Conservation (phyloP, 257 asterid species). For the Gynochthodes officinalis region DNA sequence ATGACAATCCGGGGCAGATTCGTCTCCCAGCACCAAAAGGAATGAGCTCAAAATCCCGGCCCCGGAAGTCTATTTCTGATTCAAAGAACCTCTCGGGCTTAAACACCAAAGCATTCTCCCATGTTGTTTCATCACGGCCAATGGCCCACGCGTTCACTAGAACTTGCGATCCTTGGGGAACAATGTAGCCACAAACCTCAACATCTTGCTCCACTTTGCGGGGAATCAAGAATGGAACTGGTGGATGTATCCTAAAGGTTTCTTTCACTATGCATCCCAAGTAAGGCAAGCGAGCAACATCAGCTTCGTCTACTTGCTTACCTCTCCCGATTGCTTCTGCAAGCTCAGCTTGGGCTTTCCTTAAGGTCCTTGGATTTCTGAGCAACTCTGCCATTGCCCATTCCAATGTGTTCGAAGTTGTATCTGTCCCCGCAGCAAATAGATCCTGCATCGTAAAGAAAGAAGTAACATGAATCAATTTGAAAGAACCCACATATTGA, state of each 20-base stretch:
- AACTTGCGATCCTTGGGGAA: slow-evolving; percentile 25
- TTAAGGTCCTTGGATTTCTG: slow-evolving; percentile 19
- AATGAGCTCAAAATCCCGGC: slow-evolving; percentile 28
- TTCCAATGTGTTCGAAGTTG: slow-evolving; percentile 22
- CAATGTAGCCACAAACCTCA: slow-evolving; percentile 20
- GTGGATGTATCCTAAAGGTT: slow-evolving; percentile 24
- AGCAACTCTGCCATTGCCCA: slow-evolving; percentile 33
- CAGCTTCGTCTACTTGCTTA: slow-evolving; percentile 17
- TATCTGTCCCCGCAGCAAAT: slow-evolving; percentile 31
- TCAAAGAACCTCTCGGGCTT: slow-evolving; percentile 32
- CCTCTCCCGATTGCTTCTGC: slow-evolving; percentile 22
- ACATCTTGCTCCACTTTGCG: slow-evolving; percentile 23
- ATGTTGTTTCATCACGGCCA: slow-evolving; percentile 20
- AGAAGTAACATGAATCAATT: too few relatives aligned
- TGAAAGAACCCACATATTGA: too few relatives aligned
- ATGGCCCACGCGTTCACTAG: slow-evolving; percentile 32
- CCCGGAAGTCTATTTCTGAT: slow-evolving; percentile 22
- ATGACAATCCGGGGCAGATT: slow-evolving; percentile 29
- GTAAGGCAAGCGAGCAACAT: slow-evolving; percentile 20
- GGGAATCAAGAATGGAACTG: slow-evolving; percentile 25
- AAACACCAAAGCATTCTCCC: slow-evolving; percentile 23
- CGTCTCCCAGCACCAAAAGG: slow-evolving; percentile 35
- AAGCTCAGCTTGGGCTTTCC: slow-evolving; percentile 27
- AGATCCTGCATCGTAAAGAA: slow-evolving; percentile 22
- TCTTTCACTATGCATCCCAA: slow-evolving; percentile 26